Conservation (phyloP, 2,329 filamentous ascomycete species). For the Cercospora berteroae region DNA sequence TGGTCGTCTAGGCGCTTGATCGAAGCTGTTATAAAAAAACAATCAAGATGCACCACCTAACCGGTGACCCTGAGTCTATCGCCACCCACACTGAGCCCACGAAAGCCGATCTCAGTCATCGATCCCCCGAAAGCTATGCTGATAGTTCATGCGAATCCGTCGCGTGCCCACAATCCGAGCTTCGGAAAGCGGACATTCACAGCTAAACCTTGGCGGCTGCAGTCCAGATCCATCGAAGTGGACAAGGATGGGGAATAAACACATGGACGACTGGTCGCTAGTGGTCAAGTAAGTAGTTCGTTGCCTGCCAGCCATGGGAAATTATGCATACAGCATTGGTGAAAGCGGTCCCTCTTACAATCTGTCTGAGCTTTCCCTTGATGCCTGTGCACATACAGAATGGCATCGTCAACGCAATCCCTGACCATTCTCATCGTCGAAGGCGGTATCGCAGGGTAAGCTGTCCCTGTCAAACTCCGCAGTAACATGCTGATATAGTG, state of each 20-base stretch:
- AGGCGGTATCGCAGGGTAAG: constrained; percentile 26
- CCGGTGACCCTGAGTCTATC: background rate
- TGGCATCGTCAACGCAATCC: constrained; percentile 31
- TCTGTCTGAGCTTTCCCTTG: constrained; percentile 12
- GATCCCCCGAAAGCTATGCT: background rate
- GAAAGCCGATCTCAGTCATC: background rate
- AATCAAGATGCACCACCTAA: background rate
- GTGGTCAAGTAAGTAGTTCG: background rate
- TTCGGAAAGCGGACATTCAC: background rate
- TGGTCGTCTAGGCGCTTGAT: background rate
- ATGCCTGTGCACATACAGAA: constrained; percentile 16
- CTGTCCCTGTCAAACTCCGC: background rate
- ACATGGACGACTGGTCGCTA: background rate
- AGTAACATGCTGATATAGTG: background rate
- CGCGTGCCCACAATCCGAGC: background rate
- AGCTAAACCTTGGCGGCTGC: background rate
- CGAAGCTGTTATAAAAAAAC: background rate
- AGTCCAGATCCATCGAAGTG: background rate
- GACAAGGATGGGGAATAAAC: background rate
- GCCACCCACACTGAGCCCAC: background rate
- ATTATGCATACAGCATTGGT: background rate
- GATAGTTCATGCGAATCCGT: background rate
- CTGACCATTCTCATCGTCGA: constrained; percentile 36
- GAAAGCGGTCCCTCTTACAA: constrained; percentile 4
- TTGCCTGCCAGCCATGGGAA: background rate